A percentile compares a stretch with the other conserved stretches of the same genome.
phyloP scores from a whole-genome alignment of 495 filamentous ascomycete species.

The Penicillium goetzii region DNA sequence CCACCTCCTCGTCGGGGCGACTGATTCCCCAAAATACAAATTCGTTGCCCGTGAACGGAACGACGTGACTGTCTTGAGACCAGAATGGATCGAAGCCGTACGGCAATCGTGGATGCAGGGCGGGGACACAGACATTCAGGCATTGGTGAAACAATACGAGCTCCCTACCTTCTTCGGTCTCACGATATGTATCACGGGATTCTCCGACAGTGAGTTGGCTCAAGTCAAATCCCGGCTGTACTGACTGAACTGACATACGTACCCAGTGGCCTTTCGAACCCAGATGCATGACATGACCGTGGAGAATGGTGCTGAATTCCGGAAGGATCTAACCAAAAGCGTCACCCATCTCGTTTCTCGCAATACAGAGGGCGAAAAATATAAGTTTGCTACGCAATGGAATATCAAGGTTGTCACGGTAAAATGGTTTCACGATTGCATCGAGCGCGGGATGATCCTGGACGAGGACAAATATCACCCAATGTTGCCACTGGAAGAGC shows the following conservation, averaged over 20 bases:
- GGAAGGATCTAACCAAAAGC: conserved; percentile 77
- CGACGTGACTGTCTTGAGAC: conserved; percentile 79
- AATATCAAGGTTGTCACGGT: conserved; percentile 72
- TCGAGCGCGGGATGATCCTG: conserved; percentile 90
- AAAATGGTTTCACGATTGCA: conserved; percentile 85
- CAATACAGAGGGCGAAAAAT: conserved; percentile 81
- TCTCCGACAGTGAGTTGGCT: conserved; percentile 71
- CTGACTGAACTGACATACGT: neutral
- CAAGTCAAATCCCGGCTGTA: neutral
- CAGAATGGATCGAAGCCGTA: conserved; percentile 83
- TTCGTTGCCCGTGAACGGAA: conserved; percentile 88
- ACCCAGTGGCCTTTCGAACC: conserved; percentile 65
- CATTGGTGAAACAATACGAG: conserved; percentile 63
- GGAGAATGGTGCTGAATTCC: conserved; percentile 76
- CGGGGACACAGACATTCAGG: conserved; percentile 72
- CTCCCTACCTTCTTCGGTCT: conserved; percentile 66
- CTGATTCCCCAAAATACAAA: conserved; percentile 87
- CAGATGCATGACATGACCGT: conserved; percentile 66
- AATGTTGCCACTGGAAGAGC: conserved; percentile 62
- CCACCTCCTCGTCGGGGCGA: conserved; percentile 87
- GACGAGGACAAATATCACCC: conserved; percentile 85
- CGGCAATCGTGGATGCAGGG: conserved; percentile 81
- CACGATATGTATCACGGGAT: conserved; percentile 86
- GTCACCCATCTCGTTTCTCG: conserved; percentile 87
- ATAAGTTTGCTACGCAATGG: conserved; percentile 81